These are phyloP conservation scores for Candida adriatica DNA, from an alignment of 805 yeast species.

Conservation along the genomic window DNA sequence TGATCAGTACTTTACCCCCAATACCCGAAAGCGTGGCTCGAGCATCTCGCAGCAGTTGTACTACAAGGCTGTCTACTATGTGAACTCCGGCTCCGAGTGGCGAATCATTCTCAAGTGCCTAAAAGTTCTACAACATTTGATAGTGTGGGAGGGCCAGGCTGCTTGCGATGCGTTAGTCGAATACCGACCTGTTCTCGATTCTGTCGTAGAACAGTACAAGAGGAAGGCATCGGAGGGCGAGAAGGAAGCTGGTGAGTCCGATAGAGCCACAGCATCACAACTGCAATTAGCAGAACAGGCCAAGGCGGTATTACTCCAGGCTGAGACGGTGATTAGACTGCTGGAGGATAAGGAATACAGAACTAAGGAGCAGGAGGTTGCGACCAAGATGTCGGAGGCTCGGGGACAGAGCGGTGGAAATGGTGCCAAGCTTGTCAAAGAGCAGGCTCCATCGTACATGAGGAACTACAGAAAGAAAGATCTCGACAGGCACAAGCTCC, in stretches of 20 bases:
- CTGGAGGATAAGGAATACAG: slow-evolving; percentile 6
- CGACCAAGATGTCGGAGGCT: slow-evolving; percentile 6
- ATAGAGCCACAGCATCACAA: slow-evolving; percentile 1
- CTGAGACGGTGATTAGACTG: slow-evolving; percentile 5
- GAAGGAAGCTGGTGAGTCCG: background rate
- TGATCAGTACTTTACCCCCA: slow-evolving; percentile 5
- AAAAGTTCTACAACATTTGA: slow-evolving; percentile 27
- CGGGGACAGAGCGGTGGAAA: slow-evolving; percentile 2
- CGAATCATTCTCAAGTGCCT: slow-evolving; percentile 33
- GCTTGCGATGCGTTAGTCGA: slow-evolving; percentile 1
- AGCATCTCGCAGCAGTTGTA: slow-evolving; percentile 1
- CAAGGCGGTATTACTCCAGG: slow-evolving; percentile 2
- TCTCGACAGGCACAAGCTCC: slow-evolving; percentile 11
- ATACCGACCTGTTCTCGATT: slow-evolving; percentile 1
- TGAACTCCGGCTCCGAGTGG: slow-evolving; percentile 35
- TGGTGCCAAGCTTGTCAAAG: slow-evolving; percentile 3
- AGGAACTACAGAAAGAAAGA: slow-evolving; percentile 8
- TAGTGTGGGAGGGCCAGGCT: slow-evolving; percentile 18
- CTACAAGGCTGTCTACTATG: slow-evolving; percentile 24
- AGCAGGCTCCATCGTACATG: slow-evolving; percentile 8
- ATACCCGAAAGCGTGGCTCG: background rate
- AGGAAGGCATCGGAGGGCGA: slow-evolving; percentile 1
- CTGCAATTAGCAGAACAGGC: slow-evolving; percentile 9
- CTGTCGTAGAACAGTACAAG: slow-evolving; percentile 1
- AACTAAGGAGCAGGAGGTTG: slow-evolving; percentile 2